These are phyloP conservation scores for Bremia lactucae DNA, from an alignment of 352 stramenopile species.

Conservation along the genomic window DNA sequence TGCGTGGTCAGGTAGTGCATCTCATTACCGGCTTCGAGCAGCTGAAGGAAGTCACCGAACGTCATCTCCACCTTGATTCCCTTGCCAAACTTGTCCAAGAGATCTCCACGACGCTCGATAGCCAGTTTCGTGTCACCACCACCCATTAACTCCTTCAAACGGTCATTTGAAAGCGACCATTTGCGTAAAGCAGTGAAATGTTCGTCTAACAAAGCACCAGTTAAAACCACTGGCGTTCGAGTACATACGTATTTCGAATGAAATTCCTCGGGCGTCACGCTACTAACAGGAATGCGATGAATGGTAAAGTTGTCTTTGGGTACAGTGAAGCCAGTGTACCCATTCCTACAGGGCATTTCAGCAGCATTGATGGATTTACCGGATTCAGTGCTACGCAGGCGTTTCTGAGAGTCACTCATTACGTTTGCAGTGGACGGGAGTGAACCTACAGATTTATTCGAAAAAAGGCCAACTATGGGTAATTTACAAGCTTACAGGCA, in stretches of 20 bases:
- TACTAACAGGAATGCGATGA: conserved; percentile 37
- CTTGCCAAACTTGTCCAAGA: conserved; percentile 71
- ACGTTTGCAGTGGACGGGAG: too few species aligned
- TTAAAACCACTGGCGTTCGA: conserved; percentile 73
- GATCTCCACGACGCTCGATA: conserved; percentile 63
- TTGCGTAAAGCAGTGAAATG: conserved; percentile 42
- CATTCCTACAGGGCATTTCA: conserved; percentile 26
- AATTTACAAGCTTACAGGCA: too few species aligned
- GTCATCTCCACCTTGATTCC: conserved; percentile 80
- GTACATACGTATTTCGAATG: conserved; percentile 69
- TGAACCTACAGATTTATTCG: too few species aligned
- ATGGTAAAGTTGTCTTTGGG: conserved; percentile 33
- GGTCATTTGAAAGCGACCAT: conserved; percentile 56
- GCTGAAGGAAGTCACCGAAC: conserved; percentile 63
- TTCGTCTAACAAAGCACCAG: conserved; percentile 45
- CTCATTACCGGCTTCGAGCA: conserved; percentile 58
- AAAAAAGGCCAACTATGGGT: too few species aligned
- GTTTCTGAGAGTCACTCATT: conserved; percentile 34
- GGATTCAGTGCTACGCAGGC: conserved; percentile 25
- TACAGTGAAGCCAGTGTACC: conserved; percentile 50
- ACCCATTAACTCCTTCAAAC: conserved; percentile 49
- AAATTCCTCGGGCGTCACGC: conserved; percentile 57
- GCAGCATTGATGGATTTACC: conserved; percentile 6
- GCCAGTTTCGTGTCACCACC: conserved; percentile 57
- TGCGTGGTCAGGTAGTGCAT: conserved; percentile 87